Base-by-base conservation (phyloP, 306 rosid species). In the Medicago lupulina region DNA sequence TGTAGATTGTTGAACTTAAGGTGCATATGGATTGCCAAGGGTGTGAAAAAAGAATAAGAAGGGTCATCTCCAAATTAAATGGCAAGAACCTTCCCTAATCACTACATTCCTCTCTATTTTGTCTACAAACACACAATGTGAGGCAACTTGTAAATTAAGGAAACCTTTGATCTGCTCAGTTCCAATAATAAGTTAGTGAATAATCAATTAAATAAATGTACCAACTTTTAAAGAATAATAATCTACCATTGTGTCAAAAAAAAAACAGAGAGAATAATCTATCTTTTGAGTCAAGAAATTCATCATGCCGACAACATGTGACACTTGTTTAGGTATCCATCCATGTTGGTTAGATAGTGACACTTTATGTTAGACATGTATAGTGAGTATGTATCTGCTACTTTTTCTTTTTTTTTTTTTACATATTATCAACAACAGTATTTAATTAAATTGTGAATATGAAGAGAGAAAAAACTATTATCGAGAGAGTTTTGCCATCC, bases 21-120 rank as follows among this genome's bases (percentile, higher is more conserved):
- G 96, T 93, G 81, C 94, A 92, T 50, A 90, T 92, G 98, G 98
- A 93, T 58, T 93, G 98, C 23, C 80, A 93, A 85, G 98, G 96
- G 41, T 87, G 96, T 25, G 93, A 93, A 81, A 85, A 83, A 71
- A 85, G 92, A 53, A 81, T 93, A 19, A 75, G 87, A 72, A 83
- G 88, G 80, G 92, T 89, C 9, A 75, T 93, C 83, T 93, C 92
- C 2, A 93, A 87, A 73, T 69, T 90, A 12, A 67, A 92, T 38
- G 98, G 96, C 67, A 87, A 82, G 79, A 61, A 73, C 49, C 59
- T 28, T 41, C 28, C 11, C 53, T 21, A 63, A 28, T 41, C 28
- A 11, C 53, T 21, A 64, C 40, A 68, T 68, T 46, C 5, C 8
- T 39, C 73, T 41, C 47, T 34, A 34, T 34, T 34, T 40, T 39